Evolutionary conservation across 257 asterid species (phyloP), one percentile per base, ranked within the genome.

Genomic region (Craterostigma plantagineum): DNA sequence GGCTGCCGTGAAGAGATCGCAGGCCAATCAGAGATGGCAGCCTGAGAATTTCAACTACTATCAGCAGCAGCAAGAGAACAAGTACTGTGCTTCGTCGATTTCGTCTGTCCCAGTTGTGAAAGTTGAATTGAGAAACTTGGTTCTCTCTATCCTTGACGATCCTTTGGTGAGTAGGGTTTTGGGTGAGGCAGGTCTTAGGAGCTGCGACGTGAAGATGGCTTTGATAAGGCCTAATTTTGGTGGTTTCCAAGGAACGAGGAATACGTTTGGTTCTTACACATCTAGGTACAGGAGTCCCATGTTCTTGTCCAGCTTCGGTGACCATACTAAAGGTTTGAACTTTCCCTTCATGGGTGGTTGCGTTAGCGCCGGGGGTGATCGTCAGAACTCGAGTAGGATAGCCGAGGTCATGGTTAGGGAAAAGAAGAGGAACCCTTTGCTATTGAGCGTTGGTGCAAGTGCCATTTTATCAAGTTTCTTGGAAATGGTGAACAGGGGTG

Each of bases 1-100:
- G 95, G 95, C 95, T 11, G 97, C 97, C 11, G 57, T 81, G 4
- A 86, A 86, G 14, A 55, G 97, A 50, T 86, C 95, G 35, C 95
- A 86, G 51, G 93, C 95, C 0, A 75, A 67, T 44, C 96, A 81
- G 47, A 61, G 96, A 35, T 49, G 95, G 39, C 95, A 81, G 59
- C 97, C 92, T 6, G 92, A 82, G 53, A 82, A 73, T 40, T 70
- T 73, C 49, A 65, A 47, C 35, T 68, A 67, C 38, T 82, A 82
- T 54, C 95, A 82, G 48, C 81, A 68, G 1, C 79, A 70, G 9
- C 62, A 67, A 37, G 72, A 58, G 46, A 55, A n/a, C n/a, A n/a
- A 60, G 55, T 50, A 51, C 6, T 23, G 6, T 30, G 55, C 65
- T 7, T 69, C 68, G 11, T 50, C 38, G 1, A 54, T 76, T 1